Evolutionary conservation across 306 rosid species (phyloP), one percentile per base, ranked within the genome.

Genomic region (Sophora flavescens): DNA sequence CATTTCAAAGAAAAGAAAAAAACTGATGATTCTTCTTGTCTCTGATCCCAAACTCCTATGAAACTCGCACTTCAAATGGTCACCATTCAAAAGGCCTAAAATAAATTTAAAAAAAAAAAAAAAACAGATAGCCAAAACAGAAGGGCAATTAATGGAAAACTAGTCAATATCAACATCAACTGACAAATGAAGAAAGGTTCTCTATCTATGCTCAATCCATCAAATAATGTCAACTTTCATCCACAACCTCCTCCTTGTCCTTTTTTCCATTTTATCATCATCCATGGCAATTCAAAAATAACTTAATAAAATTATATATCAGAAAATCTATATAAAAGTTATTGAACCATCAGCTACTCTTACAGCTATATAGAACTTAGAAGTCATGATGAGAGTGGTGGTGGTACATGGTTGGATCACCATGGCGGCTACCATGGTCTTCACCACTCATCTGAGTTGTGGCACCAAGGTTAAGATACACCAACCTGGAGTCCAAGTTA

Each of bases 401-500:
- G 81, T 85, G 91, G 63, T 89, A 95, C 97, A 95, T 88, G 75
- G 91, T 54, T 16, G 88, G 51, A 81, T 80, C 66, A 81, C 78
- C 50, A 17, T 71, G 83, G 48, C 82, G 65, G 48, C 75, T 63
- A 74, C 85, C 87, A 6, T 87, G 88, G 3, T 89, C 89, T 51
- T 83, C 89, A 22, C 45, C 22, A 22, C 22, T 82, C 92, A 89
- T 85, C 39, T 83, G 90, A 38, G 70, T 78, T 3, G 91, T 67
- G 0, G 91, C 97, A 7, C 97, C 99, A 4, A 96, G 97, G 83
- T 96, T 92, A 22, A 96, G 92, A 81, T 92, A 95, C 73, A 92
- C 97, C 92, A 92, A 70, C 83, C 98, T 91, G 0, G 97, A 86
- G 42, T 92, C 98, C 70, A 92, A 56, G 73, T 90, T 92, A 7